Evolutionary conservation across 345 rosid species (phyloP).

Genomic region (Eucalyptus shirleyi): DNA sequence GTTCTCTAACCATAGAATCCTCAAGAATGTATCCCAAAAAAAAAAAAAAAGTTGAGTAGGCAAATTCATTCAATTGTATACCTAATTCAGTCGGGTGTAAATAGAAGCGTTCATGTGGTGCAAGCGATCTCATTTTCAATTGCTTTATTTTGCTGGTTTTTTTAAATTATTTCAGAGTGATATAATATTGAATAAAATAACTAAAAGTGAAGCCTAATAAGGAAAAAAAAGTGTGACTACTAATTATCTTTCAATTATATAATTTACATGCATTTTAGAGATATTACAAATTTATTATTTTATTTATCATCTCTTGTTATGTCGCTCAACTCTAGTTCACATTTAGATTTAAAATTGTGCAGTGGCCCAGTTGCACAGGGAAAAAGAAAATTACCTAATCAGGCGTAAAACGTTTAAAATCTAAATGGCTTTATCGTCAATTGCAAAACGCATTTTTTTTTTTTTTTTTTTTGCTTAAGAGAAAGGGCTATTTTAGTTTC

Average conservation of each 20-base stretch:
- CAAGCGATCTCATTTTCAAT: neutral
- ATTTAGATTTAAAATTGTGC: neutral
- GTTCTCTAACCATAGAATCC: neutral
- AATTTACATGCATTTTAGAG: neutral
- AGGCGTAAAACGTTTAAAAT: neutral
- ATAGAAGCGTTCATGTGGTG: neutral
- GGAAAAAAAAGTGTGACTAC: neutral
- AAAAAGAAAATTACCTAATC: neutral
- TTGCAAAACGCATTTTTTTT: neutral
- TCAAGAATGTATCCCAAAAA: neutral
- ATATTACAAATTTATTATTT: neutral
- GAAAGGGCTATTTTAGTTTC: neutral
- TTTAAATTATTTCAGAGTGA: neutral
- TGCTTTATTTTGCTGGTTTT: neutral
- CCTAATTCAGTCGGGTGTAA: neutral
- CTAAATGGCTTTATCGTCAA: neutral
- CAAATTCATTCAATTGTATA: neutral
- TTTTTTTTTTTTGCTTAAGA: neutral
- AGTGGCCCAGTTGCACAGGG: neutral
- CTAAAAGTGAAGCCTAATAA: neutral
- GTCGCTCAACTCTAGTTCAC: neutral
- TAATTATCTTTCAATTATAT: neutral
- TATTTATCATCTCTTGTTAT: neutral
- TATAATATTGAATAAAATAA: neutral
- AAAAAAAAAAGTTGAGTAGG: neutral